A percentile compares a stretch with the other conserved stretches of the same genome.
Conservation (phyloP, 2,329 filamentous ascomycete species). For the Epichloe brachyelytri region DNA sequence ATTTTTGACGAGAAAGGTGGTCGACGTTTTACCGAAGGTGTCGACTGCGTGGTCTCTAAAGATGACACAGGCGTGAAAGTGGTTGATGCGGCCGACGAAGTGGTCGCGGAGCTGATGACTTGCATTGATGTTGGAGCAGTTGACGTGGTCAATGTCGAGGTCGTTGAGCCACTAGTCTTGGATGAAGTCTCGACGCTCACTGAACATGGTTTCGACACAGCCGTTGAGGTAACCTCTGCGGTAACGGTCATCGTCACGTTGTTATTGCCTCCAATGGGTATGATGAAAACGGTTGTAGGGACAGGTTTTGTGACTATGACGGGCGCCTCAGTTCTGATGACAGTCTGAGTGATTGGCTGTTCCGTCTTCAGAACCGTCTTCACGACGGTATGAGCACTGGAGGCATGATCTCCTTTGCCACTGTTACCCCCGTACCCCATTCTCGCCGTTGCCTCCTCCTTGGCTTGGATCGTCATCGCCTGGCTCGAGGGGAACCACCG, state of each 20-base stretch:
- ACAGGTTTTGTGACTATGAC: slow-evolving; percentile 10
- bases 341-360: slow-evolving; percentile 11
- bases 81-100: background rate
- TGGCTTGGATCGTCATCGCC: slow-evolving; percentile 12
- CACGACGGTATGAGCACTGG: slow-evolving; percentile 13
- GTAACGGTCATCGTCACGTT: background rate
- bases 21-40: background rate
- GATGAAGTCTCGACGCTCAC: background rate
- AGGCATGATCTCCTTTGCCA: slow-evolving; percentile 4
- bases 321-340: slow-evolving; percentile 12
- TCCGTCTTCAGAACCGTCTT: slow-evolving; percentile 17
- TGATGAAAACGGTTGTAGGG: slow-evolving; percentile 13
- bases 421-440: slow-evolving; percentile 5
- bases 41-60: background rate
- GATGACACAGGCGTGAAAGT: background rate
- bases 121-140: background rate
- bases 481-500: slow-evolving; percentile 26
- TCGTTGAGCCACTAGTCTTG: background rate
- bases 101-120: background rate
- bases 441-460: slow-evolving; percentile 1
- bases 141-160: background rate
- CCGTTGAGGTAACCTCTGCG: background rate
- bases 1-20: slow-evolving; percentile 1
- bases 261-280: slow-evolving; percentile 13
- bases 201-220: background rate